Base-by-base conservation (phyloP, 2,329 filamentous ascomycete genomes). In the Ceratocystis papillata region DNA sequence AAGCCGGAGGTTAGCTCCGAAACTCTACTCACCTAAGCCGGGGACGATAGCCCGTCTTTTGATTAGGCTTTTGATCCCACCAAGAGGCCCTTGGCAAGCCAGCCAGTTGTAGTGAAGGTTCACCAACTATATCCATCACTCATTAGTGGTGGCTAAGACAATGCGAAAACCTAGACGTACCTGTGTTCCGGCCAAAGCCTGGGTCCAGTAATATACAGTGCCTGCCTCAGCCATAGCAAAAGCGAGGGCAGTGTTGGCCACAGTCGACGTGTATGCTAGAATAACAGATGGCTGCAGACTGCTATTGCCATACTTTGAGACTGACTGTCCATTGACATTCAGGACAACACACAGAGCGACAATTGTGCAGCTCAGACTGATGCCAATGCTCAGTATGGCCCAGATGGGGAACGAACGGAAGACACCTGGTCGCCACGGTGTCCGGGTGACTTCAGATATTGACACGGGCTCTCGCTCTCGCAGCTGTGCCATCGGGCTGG, bases 21-120 rank as follows among this genome's bases (percentile, higher is more conserved):
- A 53, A 12, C 5, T 22, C n/a, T 25, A 55, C 50, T 55, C 25
- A 55, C 50, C 20, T 12, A 28, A 15, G 50, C 50, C 25, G 12
- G 25, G 50, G 20, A 22, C 12, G 50, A 55, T 28, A 12, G 50
- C 17, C 22, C 25, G 22, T 55, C 20, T 28, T 25, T 55, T 55
- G 6, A 28, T 28, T 5, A 55, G 50, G 50, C 53, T 57, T 17
- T 57, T 57, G 22, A 22, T 25, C 7, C 22, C 53, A 15, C 53
- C 53, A 33, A 30, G 25, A 1, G 53, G 53, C 53, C 53, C 53
- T 6, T 57, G 53, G 53, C 22, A 25, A 33, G 22, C 22, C 28
- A 57, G 22, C 53, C 25, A 57, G 28, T 57, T 28, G 53, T 57
- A 57, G 28, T 57, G 53, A 5, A 55, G 25, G 17, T 55, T 55